These are phyloP conservation scores for Crithidia bombi DNA, from an alignment of 208 protist species.

Conservation along the genomic window DNA sequence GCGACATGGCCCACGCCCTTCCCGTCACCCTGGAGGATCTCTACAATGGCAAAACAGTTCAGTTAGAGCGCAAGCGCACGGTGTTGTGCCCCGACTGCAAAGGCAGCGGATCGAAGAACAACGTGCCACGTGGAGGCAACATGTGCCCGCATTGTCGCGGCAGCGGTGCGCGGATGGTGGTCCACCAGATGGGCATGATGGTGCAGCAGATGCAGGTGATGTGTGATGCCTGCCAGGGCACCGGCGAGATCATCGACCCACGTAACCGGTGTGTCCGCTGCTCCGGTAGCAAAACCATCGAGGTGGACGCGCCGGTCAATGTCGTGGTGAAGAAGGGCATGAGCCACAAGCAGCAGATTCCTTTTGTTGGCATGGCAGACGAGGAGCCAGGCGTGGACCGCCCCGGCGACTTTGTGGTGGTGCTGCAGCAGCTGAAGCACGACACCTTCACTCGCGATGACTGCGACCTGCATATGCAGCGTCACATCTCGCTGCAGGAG, in stretches of 20 bases:
- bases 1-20: slow-evolving; percentile 37
- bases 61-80: slow-evolving; percentile 42
- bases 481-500: slow-evolving; percentile 92
- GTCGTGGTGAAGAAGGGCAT: slow-evolving; percentile 69
- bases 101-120: slow-evolving; percentile 60
- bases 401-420: slow-evolving; percentile 95
- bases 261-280: slow-evolving; percentile 93
- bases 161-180: slow-evolving; percentile 79
- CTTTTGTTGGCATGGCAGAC: slow-evolving; percentile 56
- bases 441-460: slow-evolving; percentile 88
- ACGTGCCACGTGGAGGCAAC: background rate
- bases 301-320: slow-evolving; percentile 71
- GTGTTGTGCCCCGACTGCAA: slow-evolving; percentile 71
- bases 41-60: slow-evolving; percentile 78
- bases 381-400: slow-evolving; percentile 37
- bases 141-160: slow-evolving; percentile 92
- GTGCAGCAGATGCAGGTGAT: slow-evolving; percentile 90
- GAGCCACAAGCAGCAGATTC: slow-evolving; percentile 54
- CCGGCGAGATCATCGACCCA: slow-evolving; percentile 78
- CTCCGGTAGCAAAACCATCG: slow-evolving; percentile 86
- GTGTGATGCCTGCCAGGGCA: slow-evolving; percentile 93
- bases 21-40: slow-evolving; percentile 78
- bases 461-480: slow-evolving; percentile 91
- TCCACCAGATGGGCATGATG: slow-evolving; percentile 96
- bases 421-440: slow-evolving; percentile 95